Percentiles rank a stretch among this genome's conserved stretches.
phyloP scores from a whole-genome alignment of 2,329 filamentous ascomycete genomes.

The Tothia fuscella region DNA sequence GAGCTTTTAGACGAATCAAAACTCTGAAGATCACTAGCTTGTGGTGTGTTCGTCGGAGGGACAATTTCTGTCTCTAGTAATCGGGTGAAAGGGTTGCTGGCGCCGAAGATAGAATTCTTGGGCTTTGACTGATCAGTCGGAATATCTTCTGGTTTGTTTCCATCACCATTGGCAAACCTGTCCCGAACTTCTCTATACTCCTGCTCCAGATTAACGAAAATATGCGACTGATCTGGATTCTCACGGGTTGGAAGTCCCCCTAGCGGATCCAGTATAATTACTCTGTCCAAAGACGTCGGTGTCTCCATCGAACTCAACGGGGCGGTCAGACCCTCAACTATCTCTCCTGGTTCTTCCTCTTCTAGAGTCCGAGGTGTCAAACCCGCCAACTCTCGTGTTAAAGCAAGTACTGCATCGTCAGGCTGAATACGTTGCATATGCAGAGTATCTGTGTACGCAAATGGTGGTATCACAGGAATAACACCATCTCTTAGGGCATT shows the following conservation, averaged over 20 bases:
- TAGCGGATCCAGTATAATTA: constrained; percentile 78
- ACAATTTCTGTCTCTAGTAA: constrained; percentile 24
- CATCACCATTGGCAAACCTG: constrained; percentile 38
- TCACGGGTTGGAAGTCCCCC: constrained; percentile 66
- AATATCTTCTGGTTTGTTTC: constrained; percentile 13
- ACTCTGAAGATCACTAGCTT: background rate
- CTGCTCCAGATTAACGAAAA: constrained; percentile 89
- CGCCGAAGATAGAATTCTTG: constrained; percentile 15
- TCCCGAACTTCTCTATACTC: constrained; percentile 61
- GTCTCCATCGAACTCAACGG: constrained; percentile 10
- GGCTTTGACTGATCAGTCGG: background rate
- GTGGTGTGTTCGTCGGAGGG: background rate
- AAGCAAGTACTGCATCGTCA: constrained; percentile 58
- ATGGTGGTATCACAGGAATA: constrained; percentile 56
- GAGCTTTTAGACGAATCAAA: background rate
- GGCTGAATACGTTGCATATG: constrained; percentile 37
- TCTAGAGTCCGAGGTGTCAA: constrained; percentile 31
- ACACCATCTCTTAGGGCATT: constrained; percentile 54
- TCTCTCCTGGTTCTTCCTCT: constrained; percentile 20
- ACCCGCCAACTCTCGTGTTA: constrained; percentile 66
- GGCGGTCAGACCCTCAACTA: constrained; percentile 8
- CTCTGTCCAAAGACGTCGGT: constrained; percentile 54
- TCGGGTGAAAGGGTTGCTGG: constrained; percentile 33
- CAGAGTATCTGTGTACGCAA: constrained; percentile 44
- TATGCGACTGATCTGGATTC: constrained; percentile 52